A percentile compares a stretch with the other conserved stretches of the same genome.
Conservation (phyloP, 345 rosid genomes). For the Eucalyptus cloeziana region DNA sequence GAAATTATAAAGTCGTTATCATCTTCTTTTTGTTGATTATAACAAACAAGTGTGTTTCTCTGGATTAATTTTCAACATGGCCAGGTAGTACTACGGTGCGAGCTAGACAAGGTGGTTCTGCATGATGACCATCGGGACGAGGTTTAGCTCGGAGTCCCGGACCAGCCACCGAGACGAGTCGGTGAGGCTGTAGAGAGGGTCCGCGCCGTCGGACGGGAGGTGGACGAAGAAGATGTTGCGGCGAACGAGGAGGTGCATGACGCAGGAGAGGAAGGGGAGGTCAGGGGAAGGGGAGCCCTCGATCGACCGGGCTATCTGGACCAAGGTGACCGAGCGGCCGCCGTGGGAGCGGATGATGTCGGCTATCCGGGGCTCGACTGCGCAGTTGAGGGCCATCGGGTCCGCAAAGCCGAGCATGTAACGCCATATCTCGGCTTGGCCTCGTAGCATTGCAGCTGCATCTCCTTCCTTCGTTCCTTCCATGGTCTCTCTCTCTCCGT, state of each 20-base stretch:
- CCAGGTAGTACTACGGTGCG: conserved; percentile 13
- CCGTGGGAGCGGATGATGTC: conserved; percentile 17
- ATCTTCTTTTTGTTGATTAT: too few relatives aligned
- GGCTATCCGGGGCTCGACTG: conserved; percentile 19
- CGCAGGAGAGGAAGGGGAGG: conserved; percentile 5
- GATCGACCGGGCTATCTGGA: conserved; percentile 4
- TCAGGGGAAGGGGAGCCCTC: neutral
- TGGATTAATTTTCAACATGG: too few relatives aligned
- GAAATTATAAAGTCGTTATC: too few relatives aligned
- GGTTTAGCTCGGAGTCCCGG: conserved; percentile 5
- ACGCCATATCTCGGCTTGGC: conserved; percentile 8
- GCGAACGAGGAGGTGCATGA: conserved; percentile 26
- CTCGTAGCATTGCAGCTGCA: conserved; percentile 1
- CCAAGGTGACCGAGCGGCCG: neutral
- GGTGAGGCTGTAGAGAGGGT: neutral
- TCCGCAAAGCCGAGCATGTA: conserved; percentile 8
- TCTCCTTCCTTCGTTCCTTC: neutral
- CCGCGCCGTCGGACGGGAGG: neutral
- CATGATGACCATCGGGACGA: conserved; percentile 10
- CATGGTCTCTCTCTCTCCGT: neutral
- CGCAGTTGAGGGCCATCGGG: conserved; percentile 23
- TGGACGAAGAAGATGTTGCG: conserved; percentile 11
- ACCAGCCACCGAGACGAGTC: conserved; percentile 11
- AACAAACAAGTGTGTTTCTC: too few relatives aligned
- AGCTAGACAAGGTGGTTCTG: conserved; percentile 1